Evolutionary conservation across 2,329 filamentous ascomycete genomes (phyloP).

Genomic region (Alternaria alternata): DNA sequence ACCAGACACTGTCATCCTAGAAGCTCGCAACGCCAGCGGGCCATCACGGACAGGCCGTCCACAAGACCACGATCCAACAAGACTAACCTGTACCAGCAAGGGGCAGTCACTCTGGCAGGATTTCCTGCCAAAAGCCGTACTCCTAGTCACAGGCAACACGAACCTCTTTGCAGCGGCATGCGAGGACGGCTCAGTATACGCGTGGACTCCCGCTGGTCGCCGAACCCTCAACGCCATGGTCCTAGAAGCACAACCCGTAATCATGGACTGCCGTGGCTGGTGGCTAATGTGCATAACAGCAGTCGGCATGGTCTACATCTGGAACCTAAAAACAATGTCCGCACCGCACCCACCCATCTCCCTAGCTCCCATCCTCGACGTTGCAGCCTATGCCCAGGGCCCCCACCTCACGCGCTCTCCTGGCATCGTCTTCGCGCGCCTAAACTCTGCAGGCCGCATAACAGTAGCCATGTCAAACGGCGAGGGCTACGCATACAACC

Average conservation of each 20-base stretch:
- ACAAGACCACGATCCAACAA: constrained; percentile 79
- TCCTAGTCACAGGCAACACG: constrained; percentile 90
- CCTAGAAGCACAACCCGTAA: constrained; percentile 90
- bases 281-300: constrained; percentile 92
- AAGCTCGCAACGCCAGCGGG: constrained; percentile 81
- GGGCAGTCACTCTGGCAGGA: constrained; percentile 91
- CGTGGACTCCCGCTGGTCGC: constrained; percentile 91
- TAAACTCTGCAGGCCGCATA: constrained; percentile 87
- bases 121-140: constrained; percentile 82
- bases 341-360: constrained; percentile 91
- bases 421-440: constrained; percentile 85
- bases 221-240: constrained; percentile 85
- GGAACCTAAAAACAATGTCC: constrained; percentile 85
- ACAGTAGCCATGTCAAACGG: constrained; percentile 93
- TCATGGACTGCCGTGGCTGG: constrained; percentile 86
- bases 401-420: constrained; percentile 81
- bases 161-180: constrained; percentile 93
- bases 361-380: constrained; percentile 85
- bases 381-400: constrained; percentile 80
- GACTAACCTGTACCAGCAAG: constrained; percentile 81
- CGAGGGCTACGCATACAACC: constrained; percentile 90
- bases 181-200: constrained; percentile 88
- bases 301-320: constrained; percentile 88
- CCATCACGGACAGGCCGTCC: constrained; percentile 66
- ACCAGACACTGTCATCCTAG: constrained; percentile 76